Evolutionary conservation across 2,329 filamentous ascomycete species (phyloP), one percentile per base, ranked within the genome.

Genomic region (Sporothrix sp.): DNA sequence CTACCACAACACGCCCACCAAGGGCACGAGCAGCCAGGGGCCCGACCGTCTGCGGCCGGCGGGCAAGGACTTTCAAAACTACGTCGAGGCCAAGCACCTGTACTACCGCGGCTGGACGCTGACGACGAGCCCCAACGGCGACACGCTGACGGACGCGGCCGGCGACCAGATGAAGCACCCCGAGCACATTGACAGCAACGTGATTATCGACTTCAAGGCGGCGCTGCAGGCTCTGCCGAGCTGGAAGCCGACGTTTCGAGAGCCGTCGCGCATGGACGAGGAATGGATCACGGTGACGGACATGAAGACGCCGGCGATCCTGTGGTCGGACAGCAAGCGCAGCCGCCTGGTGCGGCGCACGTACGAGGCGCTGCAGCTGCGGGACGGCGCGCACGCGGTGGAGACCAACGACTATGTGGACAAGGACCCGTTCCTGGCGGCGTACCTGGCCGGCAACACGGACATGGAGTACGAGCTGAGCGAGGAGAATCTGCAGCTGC

Each of bases 21-120:
- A 39, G 28, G 51, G 28, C 21, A 32, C 36, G 7, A 48, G 28
- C 46, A 48, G 8, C 28, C 36, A 48, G 20, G 46, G 36, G 8
- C 37, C 36, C 14, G 48, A 44, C 38, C 35, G 44, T 10, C 32
- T 52, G 1, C 37, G 37, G 1, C 37, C 44, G 5, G 38, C 30
- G 8, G 50, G 46, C 6, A 49, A 44, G 23, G 36, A 50, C 18
- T 55, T 55, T 0, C 57, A 58, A 9, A 57, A 58, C 14, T 71
- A 66, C 49, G 55, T 64, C 47, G 55, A 62, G 23, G 61, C 11
- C 13, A 38, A 64, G 2, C 68, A 71, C 42, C 64, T 66, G 50
- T 61, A 65, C 16, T 69, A 71, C 58, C 67, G 65, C 18, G 68
- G 65, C 0, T 71, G 68, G 69, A 70, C 68, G 0, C 48, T 70